Base-by-base conservation (phyloP, 2,329 filamentous ascomycete species). In the Sordariomycetes sp. region DNA sequence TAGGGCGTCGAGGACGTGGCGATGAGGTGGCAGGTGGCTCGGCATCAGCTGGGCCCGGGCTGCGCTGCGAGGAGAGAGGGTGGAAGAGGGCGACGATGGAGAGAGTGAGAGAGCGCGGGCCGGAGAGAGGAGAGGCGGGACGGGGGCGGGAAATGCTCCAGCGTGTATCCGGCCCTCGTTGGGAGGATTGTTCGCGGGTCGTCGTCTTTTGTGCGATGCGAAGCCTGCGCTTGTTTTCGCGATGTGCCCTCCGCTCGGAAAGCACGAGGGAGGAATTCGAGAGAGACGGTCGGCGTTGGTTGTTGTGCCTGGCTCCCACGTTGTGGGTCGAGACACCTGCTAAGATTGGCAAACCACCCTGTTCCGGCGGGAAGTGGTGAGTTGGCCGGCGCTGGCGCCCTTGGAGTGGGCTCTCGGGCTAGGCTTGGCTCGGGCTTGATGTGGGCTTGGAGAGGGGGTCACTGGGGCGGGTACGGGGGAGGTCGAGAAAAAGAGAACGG, bases 361-460 rank as follows among this genome's bases (percentile, higher is more conserved):
- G 12, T 50, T 50, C 22, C 34, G 54, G 54, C 42, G 42, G 25
- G 50, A 45, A 24, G 15, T 20, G 25, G 20, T 32, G 25, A 17
- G 25, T 53, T 28, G 24, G 51, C 51, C 51, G 22, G 36, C 51
- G 50, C 58, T 52, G 58, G 45, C 17, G 50, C 22, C 52, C n/a
- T 50, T 50, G 45, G 22, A 24, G 22, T 24, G 45, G 45, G n/a
- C 45, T 48, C n/a, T 50, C 22, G 50, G 22, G 22, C 28, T 32
- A 32, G 52, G 52, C 34, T 53, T 25, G 54, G 42, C 54, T 55
- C 25, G 32, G 39, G 34, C 54, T 56, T 51, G n/a, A n/a, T n/a
- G n/a, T n/a, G 54, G 54, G 54, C 54, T 56, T 39, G 50, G 39
- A 24, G 45, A 36, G 54, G 54, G 25, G 45, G 54, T 25, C n/a